phyloP scores from a whole-genome alignment of 257 asterid genomes.

The Nicotiana knightiana region DNA sequence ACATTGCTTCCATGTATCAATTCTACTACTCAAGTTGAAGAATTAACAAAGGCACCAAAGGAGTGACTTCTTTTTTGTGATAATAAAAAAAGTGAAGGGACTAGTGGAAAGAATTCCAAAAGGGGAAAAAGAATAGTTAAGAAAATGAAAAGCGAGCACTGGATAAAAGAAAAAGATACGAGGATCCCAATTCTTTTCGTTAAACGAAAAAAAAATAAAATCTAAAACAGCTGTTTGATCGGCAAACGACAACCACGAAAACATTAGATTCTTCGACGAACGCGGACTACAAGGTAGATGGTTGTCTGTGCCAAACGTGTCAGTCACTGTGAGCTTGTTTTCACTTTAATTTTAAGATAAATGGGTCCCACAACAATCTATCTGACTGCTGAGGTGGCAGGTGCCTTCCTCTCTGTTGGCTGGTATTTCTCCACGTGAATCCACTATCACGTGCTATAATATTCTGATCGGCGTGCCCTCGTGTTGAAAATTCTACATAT shows the following conservation, averaged over 20 bases:
- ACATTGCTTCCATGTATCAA: too few relatives aligned
- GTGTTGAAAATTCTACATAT: background rate
- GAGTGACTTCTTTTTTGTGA: background rate
- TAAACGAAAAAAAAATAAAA: background rate
- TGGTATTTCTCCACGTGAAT: conserved; percentile 20
- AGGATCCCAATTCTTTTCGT: conserved; percentile 38
- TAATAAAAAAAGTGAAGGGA: background rate
- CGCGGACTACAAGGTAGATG: background rate
- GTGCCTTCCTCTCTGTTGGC: conserved; percentile 1
- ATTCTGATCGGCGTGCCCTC: background rate
- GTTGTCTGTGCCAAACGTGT: conserved; percentile 31
- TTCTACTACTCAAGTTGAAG: too few relatives aligned
- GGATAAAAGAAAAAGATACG: conserved; percentile 33
- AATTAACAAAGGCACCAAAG: too few relatives aligned
- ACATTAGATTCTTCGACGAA: conserved; percentile 13
- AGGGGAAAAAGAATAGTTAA: background rate
- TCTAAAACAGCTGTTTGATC: conserved; percentile 16
- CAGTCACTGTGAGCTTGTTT: conserved; percentile 8
- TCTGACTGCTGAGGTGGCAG: conserved; percentile 28
- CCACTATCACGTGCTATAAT: background rate
- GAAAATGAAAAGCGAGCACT: background rate
- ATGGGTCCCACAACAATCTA: conserved; percentile 20
- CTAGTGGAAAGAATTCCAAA: background rate
- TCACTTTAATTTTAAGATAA: conserved; percentile 20
- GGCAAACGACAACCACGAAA: conserved; percentile 39